Evolutionary conservation across 352 stramenopile genomes (phyloP).

Genomic region (Phytopythium sindhum): DNA sequence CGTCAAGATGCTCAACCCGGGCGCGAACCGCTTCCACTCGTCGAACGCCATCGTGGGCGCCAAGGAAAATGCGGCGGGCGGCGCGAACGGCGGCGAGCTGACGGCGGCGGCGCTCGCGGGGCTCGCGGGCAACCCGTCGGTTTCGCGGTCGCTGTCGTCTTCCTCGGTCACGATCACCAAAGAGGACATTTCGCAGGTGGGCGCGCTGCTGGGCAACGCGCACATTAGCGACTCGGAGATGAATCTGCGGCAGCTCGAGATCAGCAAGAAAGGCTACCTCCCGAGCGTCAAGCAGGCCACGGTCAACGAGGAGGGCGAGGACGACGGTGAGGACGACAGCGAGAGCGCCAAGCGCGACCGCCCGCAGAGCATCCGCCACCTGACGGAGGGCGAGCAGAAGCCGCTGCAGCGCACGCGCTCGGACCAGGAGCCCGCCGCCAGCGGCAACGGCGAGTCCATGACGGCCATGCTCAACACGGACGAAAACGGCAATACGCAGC

Average conservation of each 20-base stretch:
- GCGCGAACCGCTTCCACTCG: constrained; percentile 68
- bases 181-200: constrained; percentile 77
- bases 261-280: constrained; percentile 63
- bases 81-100: constrained; percentile 20
- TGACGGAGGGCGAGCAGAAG: constrained; percentile 62
- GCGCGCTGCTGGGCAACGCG: constrained; percentile 61
- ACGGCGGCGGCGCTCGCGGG: constrained; percentile 28
- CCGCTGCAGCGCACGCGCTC: constrained; percentile 57
- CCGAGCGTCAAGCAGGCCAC: constrained; percentile 8
- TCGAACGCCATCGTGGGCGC: constrained; percentile 57
- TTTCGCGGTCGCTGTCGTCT: constrained; percentile 53
- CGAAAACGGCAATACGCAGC: constrained; percentile 30
- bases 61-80: constrained; percentile 39
- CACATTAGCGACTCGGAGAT: constrained; percentile 80
- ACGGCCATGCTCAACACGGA: constrained; percentile 18
- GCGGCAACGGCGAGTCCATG: constrained; percentile 3
- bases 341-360: constrained; percentile 66
- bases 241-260: constrained; percentile 75
- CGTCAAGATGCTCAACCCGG: constrained; percentile 65
- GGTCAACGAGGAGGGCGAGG: constrained; percentile 3
- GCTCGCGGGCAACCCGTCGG: constrained; percentile 17
- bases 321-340: constrained; percentile 22
- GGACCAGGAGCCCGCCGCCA: constrained; percentile 16
- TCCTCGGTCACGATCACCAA: constrained; percentile 74
- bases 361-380: constrained; percentile 55